Conservation (phyloP, 345 rosid genomes). For the Gossypium ekmanianum region DNA sequence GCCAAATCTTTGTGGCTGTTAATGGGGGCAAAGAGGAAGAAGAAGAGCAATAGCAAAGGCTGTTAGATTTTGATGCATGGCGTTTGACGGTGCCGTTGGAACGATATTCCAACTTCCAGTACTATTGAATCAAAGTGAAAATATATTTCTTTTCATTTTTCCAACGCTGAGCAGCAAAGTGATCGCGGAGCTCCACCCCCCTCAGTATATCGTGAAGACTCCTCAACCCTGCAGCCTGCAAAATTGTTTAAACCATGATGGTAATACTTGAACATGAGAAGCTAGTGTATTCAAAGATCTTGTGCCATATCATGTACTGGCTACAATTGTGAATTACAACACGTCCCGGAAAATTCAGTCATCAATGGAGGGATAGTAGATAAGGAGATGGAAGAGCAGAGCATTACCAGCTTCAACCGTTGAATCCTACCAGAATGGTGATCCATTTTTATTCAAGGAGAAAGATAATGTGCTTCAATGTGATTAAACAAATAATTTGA, state of each 20-base stretch:
- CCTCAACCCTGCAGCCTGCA: slow-evolving; percentile 34
- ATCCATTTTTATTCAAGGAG: neutral
- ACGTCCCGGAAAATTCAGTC: too few relatives aligned
- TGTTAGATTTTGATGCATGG: slow-evolving; percentile 67
- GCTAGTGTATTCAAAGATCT: neutral
- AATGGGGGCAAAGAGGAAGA: slow-evolving; percentile 9
- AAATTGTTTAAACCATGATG: slow-evolving; percentile 16
- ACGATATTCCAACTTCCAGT: too few relatives aligned
- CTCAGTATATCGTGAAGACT: slow-evolving; percentile 38
- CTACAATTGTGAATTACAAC: neutral
- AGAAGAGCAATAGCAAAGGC: slow-evolving; percentile 20
- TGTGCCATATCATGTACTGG: neutral
- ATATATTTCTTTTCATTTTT: too few relatives aligned
- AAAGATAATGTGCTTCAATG: neutral
- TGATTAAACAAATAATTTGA: too few relatives aligned
- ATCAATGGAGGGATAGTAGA: too few relatives aligned
- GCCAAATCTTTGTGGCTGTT: slow-evolving; percentile 21
- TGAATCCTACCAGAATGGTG: neutral
- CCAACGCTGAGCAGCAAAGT: slow-evolving; percentile 20
- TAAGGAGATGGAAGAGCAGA: too few relatives aligned
- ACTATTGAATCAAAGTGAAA: too few relatives aligned
- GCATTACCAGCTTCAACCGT: too few relatives aligned
- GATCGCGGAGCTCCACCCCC: slow-evolving; percentile 43
- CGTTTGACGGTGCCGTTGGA: slow-evolving; percentile 75
- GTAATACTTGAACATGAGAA: slow-evolving; percentile 14